Evolutionary conservation across 1,284 basidiomycete species (phyloP), one percentile per base, ranked within the genome.

Genomic region (Ceratorhiza oryzae-sativae): DNA sequence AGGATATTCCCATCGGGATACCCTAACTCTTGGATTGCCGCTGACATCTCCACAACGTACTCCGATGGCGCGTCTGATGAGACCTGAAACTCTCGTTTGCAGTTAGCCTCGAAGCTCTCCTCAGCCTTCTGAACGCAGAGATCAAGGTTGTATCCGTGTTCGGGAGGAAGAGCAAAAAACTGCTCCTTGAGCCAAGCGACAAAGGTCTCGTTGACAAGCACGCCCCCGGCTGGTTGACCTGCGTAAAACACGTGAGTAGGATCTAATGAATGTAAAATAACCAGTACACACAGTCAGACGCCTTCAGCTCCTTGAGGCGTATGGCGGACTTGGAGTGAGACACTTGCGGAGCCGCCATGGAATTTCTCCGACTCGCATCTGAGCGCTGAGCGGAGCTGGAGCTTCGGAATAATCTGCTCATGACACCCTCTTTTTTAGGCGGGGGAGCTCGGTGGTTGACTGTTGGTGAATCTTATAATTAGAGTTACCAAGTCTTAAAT

Each of bases 141-240:
- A 27, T 63, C 60, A 6, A 63, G 27, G 30, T 34, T 45, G n/a
- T 49, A 46, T 20, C 32, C 32, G 23, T 63, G 42, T 15, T 63
- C 60, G 5, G 60, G 60, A 1, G 60, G 60, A 1, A 48, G 45
- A 2, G 60, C 42, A 23, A 48, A 48, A 6, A 63, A 63, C 30
- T 46, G 41, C 3, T 49, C 46, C 20, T 48, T 48, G 60, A 63
- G 60, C 25, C 45, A 49, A 2, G 2, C 20, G 13, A 63, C 13
- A 27, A 63, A 63, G 2, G 27, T 46, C 45, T 63, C 60, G 27
- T 63, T 63, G 12, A 63, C 60, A 10, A 63, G 30, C 5, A 63
- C 46, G 13, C 60, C 60, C 34, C 60, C 60, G 4, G 60, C 60
- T 1, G 60, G 60, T 63, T 49, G 60, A 49, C 60, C 60, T 63